Evolutionary conservation across 176 grass and related monocot species (phyloP), one percentile per base, ranked within the genome.

Genomic region (Triticum timopheevii): DNA sequence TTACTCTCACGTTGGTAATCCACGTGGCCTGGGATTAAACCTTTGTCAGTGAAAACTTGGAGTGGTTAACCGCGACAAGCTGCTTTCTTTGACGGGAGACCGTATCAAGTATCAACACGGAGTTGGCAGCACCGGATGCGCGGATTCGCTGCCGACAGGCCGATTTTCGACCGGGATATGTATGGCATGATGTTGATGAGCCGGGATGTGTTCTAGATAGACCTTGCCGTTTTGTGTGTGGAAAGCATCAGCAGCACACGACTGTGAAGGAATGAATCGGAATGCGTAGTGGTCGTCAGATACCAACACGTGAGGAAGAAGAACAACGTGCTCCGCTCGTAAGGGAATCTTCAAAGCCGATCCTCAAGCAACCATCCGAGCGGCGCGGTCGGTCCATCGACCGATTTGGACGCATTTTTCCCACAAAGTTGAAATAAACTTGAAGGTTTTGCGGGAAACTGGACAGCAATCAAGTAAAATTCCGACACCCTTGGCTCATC

Each of bases 111-210:
- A 30, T 30, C 28, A 71, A 64, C 24, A 52, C 44, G 22, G 2
- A 79, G 40, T 70, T 59, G 68, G 61, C 28, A 38, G 59, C 36
- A 80, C n/a, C 22, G 15, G 47, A 78, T 42, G 66, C 13, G 3
- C 13, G 76, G 74, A 83, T 66, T 73, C 54, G 80, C 23, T 84
- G 89, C 89, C 76, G 89, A 91, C 85, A 50, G 25, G 89, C 89
- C 81, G 75, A 39, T 84, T 87, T 84, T 66, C 58, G 44, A 20
- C 74, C 58, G 33, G 10, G 44, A 83, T 44, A 35, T 24, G 61
- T 22, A 6, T 58, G 54, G 54, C 54, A 22, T 22, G 10, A 17
- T 45, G 19, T 69, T 31, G 36, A 61, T 13, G 71, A 8, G 54
- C 72, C 33, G 72, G 72, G 49, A 78, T 15, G 47, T 50, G 47